phyloP scores from a whole-genome alignment of 148 eudicot species.

The Arctostaphylos glauca region DNA sequence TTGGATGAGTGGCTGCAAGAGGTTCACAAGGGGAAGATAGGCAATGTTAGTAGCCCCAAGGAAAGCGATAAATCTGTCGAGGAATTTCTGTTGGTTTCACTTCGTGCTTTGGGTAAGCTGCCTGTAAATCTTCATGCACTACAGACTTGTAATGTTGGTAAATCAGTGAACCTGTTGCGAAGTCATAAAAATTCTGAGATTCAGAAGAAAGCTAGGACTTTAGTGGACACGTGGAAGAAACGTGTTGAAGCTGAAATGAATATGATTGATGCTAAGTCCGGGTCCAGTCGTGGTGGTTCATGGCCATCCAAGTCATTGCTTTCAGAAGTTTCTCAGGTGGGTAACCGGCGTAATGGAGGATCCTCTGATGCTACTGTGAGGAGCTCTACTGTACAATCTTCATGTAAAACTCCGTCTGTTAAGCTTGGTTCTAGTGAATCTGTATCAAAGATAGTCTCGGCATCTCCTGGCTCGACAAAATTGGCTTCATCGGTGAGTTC shows the following conservation, averaged over 20 bases:
- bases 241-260: slow-evolving; percentile 95
- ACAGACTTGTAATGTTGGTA: slow-evolving; percentile 84
- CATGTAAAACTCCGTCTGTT: slow-evolving; percentile 45
- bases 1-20: slow-evolving; percentile 95
- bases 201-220: slow-evolving; percentile 84
- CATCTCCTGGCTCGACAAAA: slow-evolving; percentile 40
- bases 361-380: slow-evolving; percentile 52
- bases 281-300: slow-evolving; percentile 46
- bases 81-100: slow-evolving; percentile 78
- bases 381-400: slow-evolving; percentile 43
- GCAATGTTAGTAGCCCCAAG: slow-evolving; percentile 55
- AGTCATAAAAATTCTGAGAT: slow-evolving; percentile 77
- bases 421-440: slow-evolving; percentile 54
- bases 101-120: slow-evolving; percentile 84
- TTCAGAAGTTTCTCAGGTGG: slow-evolving; percentile 53
- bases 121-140: slow-evolving; percentile 89
- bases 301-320: slow-evolving; percentile 63
- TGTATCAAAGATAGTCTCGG: slow-evolving; percentile 36
- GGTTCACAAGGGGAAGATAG: slow-evolving; percentile 70
- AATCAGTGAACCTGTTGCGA: slow-evolving; percentile 85
- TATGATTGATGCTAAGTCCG: slow-evolving; percentile 59
- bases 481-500: slow-evolving; percentile 29
- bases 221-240: slow-evolving; percentile 97
- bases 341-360: slow-evolving; percentile 44
- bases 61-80: slow-evolving; percentile 73